Evolutionary conservation across 352 stramenopile species (phyloP).

Genomic region (Thalassiosira exigua): DNA sequence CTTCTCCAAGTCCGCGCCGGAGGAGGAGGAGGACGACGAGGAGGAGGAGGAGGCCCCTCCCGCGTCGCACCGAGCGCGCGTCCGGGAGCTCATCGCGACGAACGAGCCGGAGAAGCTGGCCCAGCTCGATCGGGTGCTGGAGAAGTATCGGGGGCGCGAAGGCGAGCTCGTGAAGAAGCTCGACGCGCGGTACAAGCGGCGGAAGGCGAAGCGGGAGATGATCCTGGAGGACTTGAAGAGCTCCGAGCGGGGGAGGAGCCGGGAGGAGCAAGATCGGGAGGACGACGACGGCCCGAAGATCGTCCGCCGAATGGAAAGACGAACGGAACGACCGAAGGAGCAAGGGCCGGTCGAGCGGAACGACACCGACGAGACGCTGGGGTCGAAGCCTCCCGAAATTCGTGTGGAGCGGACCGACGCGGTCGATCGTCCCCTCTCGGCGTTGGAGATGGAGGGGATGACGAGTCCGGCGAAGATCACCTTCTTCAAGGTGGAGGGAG

Average conservation of each 20-base stretch:
- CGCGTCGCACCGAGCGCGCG: constrained; percentile 38
- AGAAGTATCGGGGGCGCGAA: constrained; percentile 59
- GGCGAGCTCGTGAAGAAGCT: constrained; percentile 63
- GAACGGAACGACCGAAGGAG: not conserved
- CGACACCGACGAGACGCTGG: not conserved
- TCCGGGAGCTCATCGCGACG: constrained; percentile 38
- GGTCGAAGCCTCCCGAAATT: not conserved
- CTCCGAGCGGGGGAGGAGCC: not conserved
- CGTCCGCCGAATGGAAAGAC: not conserved
- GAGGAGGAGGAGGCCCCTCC: constrained; percentile 10
- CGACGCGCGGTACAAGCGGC: constrained; percentile 52
- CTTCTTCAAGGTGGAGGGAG: constrained; percentile 14
- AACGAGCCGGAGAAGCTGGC: constrained; percentile 60
- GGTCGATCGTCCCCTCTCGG: not conserved
- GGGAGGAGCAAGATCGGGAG: not conserved
- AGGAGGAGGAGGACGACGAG: not conserved
- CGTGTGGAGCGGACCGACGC: not conserved
- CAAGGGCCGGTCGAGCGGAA: not conserved
- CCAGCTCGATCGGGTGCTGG: constrained; percentile 60
- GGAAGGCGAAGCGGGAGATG: constrained; percentile 24
- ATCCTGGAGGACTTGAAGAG: constrained; percentile 8
- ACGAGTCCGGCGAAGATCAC: constrained; percentile 12
- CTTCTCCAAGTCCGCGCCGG: not conserved
- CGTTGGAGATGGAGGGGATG: not conserved
- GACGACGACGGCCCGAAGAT: not conserved